A percentile compares a stretch with the other conserved stretches of the same genome.
Evolutionary conservation across 78 protist species (phyloP).

Genomic region (Parvularia atlantis): DNA sequence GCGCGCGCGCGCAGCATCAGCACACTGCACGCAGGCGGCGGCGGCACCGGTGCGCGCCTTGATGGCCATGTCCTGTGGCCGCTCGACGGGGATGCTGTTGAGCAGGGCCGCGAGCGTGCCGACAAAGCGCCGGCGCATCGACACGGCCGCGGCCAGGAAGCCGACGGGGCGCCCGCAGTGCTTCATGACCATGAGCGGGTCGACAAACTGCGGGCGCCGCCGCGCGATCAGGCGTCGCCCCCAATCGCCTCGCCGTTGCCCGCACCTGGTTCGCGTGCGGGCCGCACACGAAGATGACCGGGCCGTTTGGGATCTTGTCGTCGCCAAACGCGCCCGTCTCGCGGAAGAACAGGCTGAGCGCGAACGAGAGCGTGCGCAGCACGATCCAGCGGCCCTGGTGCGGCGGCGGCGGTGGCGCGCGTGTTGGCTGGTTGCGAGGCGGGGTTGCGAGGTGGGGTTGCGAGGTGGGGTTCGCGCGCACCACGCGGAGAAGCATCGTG

Average conservation of each 20-base stretch:
- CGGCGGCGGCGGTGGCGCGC: too few relatives aligned
- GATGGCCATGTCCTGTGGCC: conserved; percentile 23
- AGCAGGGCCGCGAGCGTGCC: conserved; percentile 1
- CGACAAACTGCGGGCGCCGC: too few relatives aligned
- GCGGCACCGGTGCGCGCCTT: too few relatives aligned
- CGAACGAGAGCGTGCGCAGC: neutral
- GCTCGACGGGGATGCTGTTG: conserved; percentile 35
- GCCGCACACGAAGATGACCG: conserved; percentile 14
- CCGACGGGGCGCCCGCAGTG: neutral
- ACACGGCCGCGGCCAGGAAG: conserved; percentile 26
- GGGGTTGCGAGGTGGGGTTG: too few relatives aligned
- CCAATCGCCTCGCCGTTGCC: too few relatives aligned
- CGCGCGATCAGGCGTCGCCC: too few relatives aligned
- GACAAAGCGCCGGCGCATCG: neutral
- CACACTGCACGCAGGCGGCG: too few relatives aligned
- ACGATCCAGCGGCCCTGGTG: too few relatives aligned
- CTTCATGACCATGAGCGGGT: conserved; percentile 14
- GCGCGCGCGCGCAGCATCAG: too few relatives aligned
- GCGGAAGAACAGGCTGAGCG: neutral
- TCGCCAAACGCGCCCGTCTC: neutral
- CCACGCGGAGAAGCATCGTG: too few relatives aligned
- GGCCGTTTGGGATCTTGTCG: neutral
- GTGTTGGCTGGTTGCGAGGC: too few relatives aligned
- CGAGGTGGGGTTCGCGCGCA: too few relatives aligned
- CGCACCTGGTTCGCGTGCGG: conserved; percentile 34